Base-by-base conservation (phyloP, 2,329 filamentous ascomycete species). In the Westerdykella ornata region DNA sequence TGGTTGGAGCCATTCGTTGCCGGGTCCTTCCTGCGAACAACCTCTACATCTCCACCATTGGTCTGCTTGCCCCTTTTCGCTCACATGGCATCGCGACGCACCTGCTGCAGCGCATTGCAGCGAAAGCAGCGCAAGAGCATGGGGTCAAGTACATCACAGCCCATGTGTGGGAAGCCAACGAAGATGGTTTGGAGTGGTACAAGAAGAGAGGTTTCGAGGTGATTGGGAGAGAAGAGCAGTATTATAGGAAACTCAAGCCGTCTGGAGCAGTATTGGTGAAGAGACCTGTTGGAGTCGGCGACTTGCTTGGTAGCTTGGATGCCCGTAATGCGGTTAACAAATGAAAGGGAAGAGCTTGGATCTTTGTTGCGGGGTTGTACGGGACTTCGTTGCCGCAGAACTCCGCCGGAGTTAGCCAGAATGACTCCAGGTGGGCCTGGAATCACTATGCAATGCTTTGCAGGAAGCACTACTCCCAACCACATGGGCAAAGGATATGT, bases 101-200 rank as follows among this genome's bases (percentile, higher is more conserved):
- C 14, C 63, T 82, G 18, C 65, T 83, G 6, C 54, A 65, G 4
- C 47, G 48, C 2, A 49, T 74, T 57, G 67, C 51, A 53, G 70
- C 48, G 68, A 77, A 59, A 66, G 74, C 48, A 8, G 68, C 73
- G 4, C 66, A 68, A 22, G 65, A 72, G 41, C 74, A 79, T 47
- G 70, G 71, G 18, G 71, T 76, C 18, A 62, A 60, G 9, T 68
- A 65, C 12, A 71, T 82, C 15, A 78, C 75, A 2, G 80, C 80
- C 9, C 80, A 83, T 59, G 78, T 82, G 1, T 82, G 81, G 71
- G 77, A 80, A 49, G 73, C 72, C 16, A 82, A 82, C 42, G 68
- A 72, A 14, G 77, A 80, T 37, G 80, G 71, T 0, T 52, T 80
- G 48, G 68, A 71, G 36, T 83, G 80, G 80, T 83, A 83, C 63